Evolutionary conservation across 139 green algal genomes (phyloP), one percentile per base, ranked within the genome.

Genomic region (Volvox africanus): DNA sequence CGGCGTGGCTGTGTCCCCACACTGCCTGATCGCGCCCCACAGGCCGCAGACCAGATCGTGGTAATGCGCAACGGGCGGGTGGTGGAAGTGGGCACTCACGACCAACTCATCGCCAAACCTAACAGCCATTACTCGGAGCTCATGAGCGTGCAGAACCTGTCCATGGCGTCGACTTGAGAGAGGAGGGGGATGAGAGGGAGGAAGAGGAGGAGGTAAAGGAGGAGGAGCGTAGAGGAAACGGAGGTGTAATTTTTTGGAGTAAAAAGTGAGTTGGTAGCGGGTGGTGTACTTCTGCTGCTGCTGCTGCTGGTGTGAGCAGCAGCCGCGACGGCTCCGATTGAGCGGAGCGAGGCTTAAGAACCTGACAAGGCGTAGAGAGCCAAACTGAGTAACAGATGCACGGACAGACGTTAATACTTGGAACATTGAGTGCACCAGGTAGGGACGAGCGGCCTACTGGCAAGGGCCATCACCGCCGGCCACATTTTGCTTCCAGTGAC

Each of bases 31-130:
- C 44, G 44, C 24, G 20, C 69, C 44, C 17, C 44, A 12, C 77
- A 97, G 92, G 85, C 92, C 55, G 97, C 97, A n/a, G 89, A 98
- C 92, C 86, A 95, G 81, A 98, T 99, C 83, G 80, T 97, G 36
- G 95, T 97, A 24, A 94, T 97, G 89, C 86, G 86, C 22, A 86
- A 95, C 61, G 96, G 96, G 20, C 85, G 44, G 37, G 44, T 61
- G 28, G 62, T 61, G 36, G 88, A 82, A 78, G 14, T 62, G 21
- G 96, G 96, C 28, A 96, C 94, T 20, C 96, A 98, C 90, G 85
- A 94, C 16, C 88, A 95, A 82, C 93, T 98, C 26, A 75, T 97
- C 35, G 75, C 73, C 6, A 16, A 50, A 36, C 50, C 55, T 32
- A 12, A 82, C 21, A 92, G 93, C 33, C 86, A 94, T 19, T 98